Conservation (phyloP, 176 grass and related monocot genomes). For the Pontederia crassipes region DNA sequence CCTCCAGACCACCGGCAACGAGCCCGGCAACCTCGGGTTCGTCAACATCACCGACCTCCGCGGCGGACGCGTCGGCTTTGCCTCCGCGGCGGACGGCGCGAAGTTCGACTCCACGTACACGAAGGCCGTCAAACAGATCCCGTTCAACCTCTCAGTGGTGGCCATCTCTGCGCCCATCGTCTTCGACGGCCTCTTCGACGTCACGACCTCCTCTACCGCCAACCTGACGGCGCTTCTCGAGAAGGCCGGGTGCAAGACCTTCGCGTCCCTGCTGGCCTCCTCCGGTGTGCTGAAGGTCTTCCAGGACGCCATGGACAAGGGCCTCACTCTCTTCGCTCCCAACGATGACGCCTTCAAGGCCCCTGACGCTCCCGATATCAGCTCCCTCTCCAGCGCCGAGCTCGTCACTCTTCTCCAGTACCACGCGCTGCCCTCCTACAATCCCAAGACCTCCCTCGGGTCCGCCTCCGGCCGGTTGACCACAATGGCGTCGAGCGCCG, state of each 20-base stretch:
- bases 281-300: slow-evolving; percentile 82
- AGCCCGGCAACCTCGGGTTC: slow-evolving; percentile 64
- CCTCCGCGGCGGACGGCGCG: slow-evolving; percentile 57
- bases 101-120: slow-evolving; percentile 65
- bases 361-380: slow-evolving; percentile 54
- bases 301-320: slow-evolving; percentile 89
- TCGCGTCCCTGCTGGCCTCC: slow-evolving; percentile 50
- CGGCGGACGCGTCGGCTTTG: slow-evolving; percentile 77
- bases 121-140: slow-evolving; percentile 59
- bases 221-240: slow-evolving; percentile 83
- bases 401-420: slow-evolving; percentile 83
- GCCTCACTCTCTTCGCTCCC: slow-evolving; percentile 75
- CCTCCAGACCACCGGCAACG: slow-evolving; percentile 91
- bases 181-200: slow-evolving; percentile 65
- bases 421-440: slow-evolving; percentile 83
- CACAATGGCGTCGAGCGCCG: slow-evolving; percentile 59
- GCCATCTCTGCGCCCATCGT: slow-evolving; percentile 77
- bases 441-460: slow-evolving; percentile 88
- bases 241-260: slow-evolving; percentile 93
- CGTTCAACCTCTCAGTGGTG: slow-evolving; percentile 86
- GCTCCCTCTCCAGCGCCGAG: slow-evolving; percentile 57
- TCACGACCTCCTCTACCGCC: slow-evolving; percentile 34
- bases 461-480: slow-evolving; percentile 36
- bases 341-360: slow-evolving; percentile 92
- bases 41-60: slow-evolving; percentile 97